phyloP scores from a whole-genome alignment of 148 eudicot species.

The Rhododendron ovatum region DNA sequence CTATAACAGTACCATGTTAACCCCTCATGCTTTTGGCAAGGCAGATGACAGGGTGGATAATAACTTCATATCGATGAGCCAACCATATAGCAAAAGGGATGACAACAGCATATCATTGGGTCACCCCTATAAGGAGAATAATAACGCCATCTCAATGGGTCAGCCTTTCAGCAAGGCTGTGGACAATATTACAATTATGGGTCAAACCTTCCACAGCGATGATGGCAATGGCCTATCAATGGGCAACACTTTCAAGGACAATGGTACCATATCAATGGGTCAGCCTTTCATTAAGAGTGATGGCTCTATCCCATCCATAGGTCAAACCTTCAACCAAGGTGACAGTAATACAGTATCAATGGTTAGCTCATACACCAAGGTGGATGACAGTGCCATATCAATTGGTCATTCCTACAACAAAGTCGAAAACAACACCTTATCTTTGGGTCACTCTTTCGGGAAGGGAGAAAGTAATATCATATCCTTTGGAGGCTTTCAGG shows the following conservation, averaged over 20 bases:
- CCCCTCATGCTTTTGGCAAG: neutral
- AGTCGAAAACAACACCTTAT: constrained; percentile 14
- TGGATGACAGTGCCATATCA: constrained; percentile 20
- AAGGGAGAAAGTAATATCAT: constrained; percentile 51
- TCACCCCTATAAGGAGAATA: constrained; percentile 10
- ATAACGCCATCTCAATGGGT: constrained; percentile 2
- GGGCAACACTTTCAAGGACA: constrained; percentile 13
- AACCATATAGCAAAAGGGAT: constrained; percentile 30
- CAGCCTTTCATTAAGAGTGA: constrained; percentile 5
- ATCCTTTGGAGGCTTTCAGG: constrained; percentile 54
- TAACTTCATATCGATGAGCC: constrained; percentile 39
- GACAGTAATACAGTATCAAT: constrained; percentile 39
- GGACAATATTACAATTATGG: constrained; percentile 9
- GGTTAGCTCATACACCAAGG: neutral
- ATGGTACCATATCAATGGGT: constrained; percentile 13
- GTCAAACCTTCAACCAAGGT: constrained; percentile 13
- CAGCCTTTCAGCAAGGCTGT: constrained; percentile 9
- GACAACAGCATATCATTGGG: constrained; percentile 7
- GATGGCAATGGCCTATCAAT: constrained; percentile 14
- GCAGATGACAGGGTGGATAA: constrained; percentile 20
- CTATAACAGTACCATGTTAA: constrained; percentile 4
- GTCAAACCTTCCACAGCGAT: constrained; percentile 18
- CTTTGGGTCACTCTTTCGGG: constrained; percentile 43
- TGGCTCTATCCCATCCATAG: constrained; percentile 11
- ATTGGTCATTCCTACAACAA: constrained; percentile 25